A percentile compares a stretch with the other conserved stretches of the same genome.
These are phyloP conservation scores for Fusarium penzigii DNA, from an alignment of 2,329 filamentous ascomycete genomes.

Conservation along the genomic window DNA sequence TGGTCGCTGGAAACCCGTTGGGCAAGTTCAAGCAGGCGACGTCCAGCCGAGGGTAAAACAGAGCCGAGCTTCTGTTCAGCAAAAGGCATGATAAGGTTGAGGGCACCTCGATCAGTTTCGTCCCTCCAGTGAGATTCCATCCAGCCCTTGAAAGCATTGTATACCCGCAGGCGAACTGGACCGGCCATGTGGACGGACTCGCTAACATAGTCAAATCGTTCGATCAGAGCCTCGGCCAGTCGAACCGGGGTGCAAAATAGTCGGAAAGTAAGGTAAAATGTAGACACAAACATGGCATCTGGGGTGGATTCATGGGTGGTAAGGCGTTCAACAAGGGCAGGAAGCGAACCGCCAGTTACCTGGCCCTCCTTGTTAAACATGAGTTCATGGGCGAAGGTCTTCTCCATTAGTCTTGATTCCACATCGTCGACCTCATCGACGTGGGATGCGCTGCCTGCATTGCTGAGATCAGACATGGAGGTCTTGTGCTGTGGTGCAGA, in stretches of 20 bases:
- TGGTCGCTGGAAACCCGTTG: conserved; percentile 75
- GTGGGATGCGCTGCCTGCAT: conserved; percentile 63
- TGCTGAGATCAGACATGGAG: conserved; percentile 69
- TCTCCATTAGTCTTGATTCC: conserved; percentile 84
- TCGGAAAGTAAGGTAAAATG: conserved; percentile 95
- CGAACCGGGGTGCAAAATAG: conserved; percentile 82
- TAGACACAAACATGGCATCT: conserved; percentile 86
- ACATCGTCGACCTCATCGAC: conserved; percentile 72
- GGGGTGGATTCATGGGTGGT: conserved; percentile 92
- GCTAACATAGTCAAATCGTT: conserved; percentile 88
- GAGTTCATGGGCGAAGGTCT: conserved; percentile 87
- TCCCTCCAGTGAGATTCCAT: conserved; percentile 93
- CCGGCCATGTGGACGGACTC: conserved; percentile 72
- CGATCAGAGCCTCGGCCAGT: conserved; percentile 80
- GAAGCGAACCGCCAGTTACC: conserved; percentile 87
- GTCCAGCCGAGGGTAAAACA: conserved; percentile 74
- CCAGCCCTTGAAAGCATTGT: conserved; percentile 97
- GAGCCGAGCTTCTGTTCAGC: conserved; percentile 70
- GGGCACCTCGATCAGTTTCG: conserved; percentile 73
- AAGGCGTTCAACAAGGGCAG: conserved; percentile 89
- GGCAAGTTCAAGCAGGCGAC: conserved; percentile 76
- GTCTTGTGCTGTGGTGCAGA: conserved; percentile 57
- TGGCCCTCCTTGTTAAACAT: conserved; percentile 93
- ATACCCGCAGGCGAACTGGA: conserved; percentile 86
- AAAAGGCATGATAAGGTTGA: conserved; percentile 77